Conservation (phyloP, 441 rosid genomes). For the Erodium texanum region DNA sequence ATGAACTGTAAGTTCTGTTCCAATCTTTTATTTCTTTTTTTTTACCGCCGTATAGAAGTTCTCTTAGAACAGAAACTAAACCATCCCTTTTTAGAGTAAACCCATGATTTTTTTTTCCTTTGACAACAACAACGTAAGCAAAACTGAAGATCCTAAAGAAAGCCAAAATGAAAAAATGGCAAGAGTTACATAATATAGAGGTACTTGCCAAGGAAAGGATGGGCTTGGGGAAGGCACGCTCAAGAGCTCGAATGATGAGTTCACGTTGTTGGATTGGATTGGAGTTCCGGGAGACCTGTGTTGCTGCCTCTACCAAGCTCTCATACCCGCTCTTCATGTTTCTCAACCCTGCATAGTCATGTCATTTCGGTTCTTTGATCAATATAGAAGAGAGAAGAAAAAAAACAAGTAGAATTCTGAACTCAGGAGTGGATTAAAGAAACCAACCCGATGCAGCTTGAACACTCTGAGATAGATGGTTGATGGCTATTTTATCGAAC, state of each 20-base stretch:
- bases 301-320: slow-evolving; percentile 63
- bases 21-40: no score
- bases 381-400: background rate
- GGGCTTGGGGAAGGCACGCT: slow-evolving; percentile 47
- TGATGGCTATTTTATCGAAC: slow-evolving; percentile 52
- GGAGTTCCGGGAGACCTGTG: slow-evolving; percentile 40
- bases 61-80: background rate
- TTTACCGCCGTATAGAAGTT: background rate
- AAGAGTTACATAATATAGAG: background rate
- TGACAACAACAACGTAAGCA: background rate
- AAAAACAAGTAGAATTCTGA: background rate
- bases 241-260: slow-evolving; percentile 52
- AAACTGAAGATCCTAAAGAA: background rate
- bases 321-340: slow-evolving; percentile 48
- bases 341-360: slow-evolving; percentile 38
- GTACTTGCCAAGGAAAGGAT: slow-evolving; percentile 50
- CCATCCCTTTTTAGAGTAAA: background rate
- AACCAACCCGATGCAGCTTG: slow-evolving; percentile 54
- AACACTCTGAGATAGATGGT: slow-evolving; percentile 47
- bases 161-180: slow-evolving; percentile 2
- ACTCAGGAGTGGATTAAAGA: background rate
- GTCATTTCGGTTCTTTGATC: background rate
- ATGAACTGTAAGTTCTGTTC: background rate
- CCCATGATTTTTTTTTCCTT: background rate
- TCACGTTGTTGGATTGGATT: slow-evolving; percentile 42